phyloP scores from a whole-genome alignment of 495 filamentous ascomycete species.

The Podospora pseudopauciseta region DNA sequence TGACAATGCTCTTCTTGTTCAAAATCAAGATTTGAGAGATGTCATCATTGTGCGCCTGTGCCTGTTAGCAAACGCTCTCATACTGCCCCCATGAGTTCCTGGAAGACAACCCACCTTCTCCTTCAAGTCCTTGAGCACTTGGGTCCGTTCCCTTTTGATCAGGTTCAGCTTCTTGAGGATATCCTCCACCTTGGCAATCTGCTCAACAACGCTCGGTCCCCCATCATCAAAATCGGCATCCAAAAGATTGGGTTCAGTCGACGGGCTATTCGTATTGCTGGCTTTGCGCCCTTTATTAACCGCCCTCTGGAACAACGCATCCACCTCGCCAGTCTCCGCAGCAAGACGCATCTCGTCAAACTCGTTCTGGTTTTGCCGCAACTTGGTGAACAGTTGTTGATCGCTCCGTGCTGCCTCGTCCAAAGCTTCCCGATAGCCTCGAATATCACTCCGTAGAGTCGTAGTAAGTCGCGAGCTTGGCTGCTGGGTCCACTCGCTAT shows the following conservation, averaged over 20 bases:
- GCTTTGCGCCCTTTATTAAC: constrained; percentile 59
- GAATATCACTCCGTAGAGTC: constrained; percentile 80
- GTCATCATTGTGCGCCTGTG: constrained; percentile 87
- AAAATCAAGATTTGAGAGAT: constrained; percentile 95
- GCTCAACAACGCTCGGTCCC: constrained; percentile 75
- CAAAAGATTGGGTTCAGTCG: constrained; percentile 70
- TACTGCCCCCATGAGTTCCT: not conserved
- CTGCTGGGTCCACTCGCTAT: constrained; percentile 93
- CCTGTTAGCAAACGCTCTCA: constrained; percentile 26
- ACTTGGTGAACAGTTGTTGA: constrained; percentile 74
- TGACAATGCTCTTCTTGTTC: constrained; percentile 91
- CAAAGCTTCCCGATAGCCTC: constrained; percentile 79
- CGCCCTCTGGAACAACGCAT: constrained; percentile 83
- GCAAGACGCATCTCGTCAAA: constrained; percentile 95
- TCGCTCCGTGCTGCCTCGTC: constrained; percentile 89
- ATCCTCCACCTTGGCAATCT: constrained; percentile 85
- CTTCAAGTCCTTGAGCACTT: constrained; percentile 94
- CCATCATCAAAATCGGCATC: constrained; percentile 89
- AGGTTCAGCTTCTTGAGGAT: constrained; percentile 87
- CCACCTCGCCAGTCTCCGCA: constrained; percentile 81
- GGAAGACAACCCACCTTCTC: constrained; percentile 66
- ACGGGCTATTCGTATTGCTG: constrained; percentile 55
- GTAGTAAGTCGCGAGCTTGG: constrained; percentile 85
- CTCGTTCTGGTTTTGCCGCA: constrained; percentile 77
- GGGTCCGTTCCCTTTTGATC: constrained; percentile 82